Percentiles rank a stretch among this genome's conserved stretches.
Evolutionary conservation across 371 early-diverging fungal species (phyloP).

Genomic region (Batkoa obscura): DNA sequence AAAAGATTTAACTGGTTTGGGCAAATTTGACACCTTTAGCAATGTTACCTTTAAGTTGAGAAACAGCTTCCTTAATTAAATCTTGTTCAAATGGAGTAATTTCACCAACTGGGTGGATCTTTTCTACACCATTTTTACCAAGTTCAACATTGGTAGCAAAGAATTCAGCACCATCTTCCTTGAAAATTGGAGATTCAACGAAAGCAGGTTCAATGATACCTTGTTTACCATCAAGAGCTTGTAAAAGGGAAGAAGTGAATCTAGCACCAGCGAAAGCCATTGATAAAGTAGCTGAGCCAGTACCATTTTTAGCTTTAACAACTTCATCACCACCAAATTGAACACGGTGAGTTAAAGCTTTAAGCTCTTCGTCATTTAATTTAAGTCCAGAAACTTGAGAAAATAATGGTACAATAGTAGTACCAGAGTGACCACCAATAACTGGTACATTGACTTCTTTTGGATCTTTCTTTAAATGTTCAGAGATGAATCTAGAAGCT

Average conservation of each 20-base stretch:
- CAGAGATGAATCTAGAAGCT: constrained; percentile 88
- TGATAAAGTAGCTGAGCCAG: constrained; percentile 93
- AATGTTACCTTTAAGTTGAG: constrained; percentile 91
- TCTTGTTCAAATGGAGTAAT: constrained; percentile 80
- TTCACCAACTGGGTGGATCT: constrained; percentile 75
- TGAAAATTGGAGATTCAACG: constrained; percentile 66
- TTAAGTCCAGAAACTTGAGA: constrained; percentile 49
- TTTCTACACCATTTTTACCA: constrained; percentile 76
- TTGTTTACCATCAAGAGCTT: constrained; percentile 74
- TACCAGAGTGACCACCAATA: constrained; percentile 97
- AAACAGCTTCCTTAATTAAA: constrained; percentile 64
- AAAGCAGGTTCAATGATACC: constrained; percentile 87
- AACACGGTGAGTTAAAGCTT: constrained; percentile 87
- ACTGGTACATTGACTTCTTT: constrained; percentile 70
- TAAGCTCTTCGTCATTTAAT: constrained; percentile 80
- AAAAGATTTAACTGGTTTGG: background rate
- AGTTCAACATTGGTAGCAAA: constrained; percentile 93
- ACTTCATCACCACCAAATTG: constrained; percentile 99
- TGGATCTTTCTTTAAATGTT: constrained; percentile 53
- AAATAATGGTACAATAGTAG: constrained; percentile 93
- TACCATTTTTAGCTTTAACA: constrained; percentile 97
- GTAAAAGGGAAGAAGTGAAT: constrained; percentile 82
- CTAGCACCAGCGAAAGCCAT: constrained; percentile 97
- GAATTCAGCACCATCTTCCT: constrained; percentile 61
- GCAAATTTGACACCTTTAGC: constrained; percentile 54